These are phyloP conservation scores for Claviceps sp. DNA, from an alignment of 2,329 filamentous ascomycete species.

Conservation along the genomic window DNA sequence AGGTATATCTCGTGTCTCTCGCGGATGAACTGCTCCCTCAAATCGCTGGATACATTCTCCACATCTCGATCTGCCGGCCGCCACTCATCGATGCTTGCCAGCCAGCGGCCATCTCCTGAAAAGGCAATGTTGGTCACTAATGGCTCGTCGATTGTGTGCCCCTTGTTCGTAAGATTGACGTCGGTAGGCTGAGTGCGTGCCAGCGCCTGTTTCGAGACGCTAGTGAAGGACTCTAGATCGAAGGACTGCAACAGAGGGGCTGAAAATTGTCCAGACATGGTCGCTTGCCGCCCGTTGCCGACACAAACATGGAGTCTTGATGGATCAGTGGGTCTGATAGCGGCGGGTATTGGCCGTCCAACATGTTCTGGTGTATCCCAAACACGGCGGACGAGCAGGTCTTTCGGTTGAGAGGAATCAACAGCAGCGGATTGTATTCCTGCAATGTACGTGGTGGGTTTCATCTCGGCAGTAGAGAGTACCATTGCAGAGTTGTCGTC, in stretches of 20 bases:
- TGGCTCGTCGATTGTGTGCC: slow-evolving; percentile 61
- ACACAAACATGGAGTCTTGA: slow-evolving; percentile 57
- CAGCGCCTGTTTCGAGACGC: slow-evolving; percentile 75
- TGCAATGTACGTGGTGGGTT: slow-evolving; percentile 70
- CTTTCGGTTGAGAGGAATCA: slow-evolving; percentile 35
- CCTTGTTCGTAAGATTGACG: slow-evolving; percentile 59
- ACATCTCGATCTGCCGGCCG: slow-evolving; percentile 58
- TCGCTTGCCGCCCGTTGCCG: slow-evolving; percentile 44
- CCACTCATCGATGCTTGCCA: slow-evolving; percentile 90
- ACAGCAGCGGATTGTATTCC: slow-evolving; percentile 59
- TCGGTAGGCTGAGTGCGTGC: slow-evolving; percentile 79
- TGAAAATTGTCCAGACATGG: slow-evolving; percentile 36
- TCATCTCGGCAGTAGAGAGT: slow-evolving; percentile 77
- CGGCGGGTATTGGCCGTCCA: slow-evolving; percentile 41
- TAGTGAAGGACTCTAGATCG: slow-evolving; percentile 65
- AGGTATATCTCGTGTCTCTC: slow-evolving; percentile 61
- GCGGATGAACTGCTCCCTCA: slow-evolving; percentile 30
- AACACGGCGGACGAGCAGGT: slow-evolving; percentile 38
- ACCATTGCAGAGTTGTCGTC: slow-evolving; percentile 90
- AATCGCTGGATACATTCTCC: slow-evolving; percentile 26
- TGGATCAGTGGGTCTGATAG: slow-evolving; percentile 47
- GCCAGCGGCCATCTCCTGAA: slow-evolving; percentile 72
- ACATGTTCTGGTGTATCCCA: slow-evolving; percentile 31
- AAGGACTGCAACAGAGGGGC: slow-evolving; percentile 65
- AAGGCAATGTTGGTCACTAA: slow-evolving; percentile 62